Evolutionary conservation across 1,139 yeast genomes (phyloP), one percentile per base, ranked within the genome.

Genomic region (Saccharomyces hybrid): DNA sequence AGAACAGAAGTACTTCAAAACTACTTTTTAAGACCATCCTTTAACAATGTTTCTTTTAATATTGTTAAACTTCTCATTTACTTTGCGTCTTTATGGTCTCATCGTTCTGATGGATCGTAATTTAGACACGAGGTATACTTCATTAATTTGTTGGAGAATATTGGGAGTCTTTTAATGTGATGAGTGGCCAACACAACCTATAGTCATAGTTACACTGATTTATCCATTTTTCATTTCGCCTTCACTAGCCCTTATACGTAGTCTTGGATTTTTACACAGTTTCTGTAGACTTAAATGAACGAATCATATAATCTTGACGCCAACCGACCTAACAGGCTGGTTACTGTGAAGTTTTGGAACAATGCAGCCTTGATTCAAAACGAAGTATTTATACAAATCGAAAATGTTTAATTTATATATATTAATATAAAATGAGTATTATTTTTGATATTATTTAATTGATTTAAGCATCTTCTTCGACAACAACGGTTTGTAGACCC

Each of bases 401-500:
- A 52, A 50, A 54, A 54, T 50, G 51, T 52, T 49, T 54, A 57
- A 54, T 55, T 50, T 47, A 32, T 28, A 49, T 27, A 48, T 38
- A 49, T 29, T 52, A 54, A 47, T 54, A 52, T 49, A 48, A 53
- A 48, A 63, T 44, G 47, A 49, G 46, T 28, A 47, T 31, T 46
- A 46, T 60, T 62, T 68, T 42, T 34, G 42, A 49, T 52, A 52
- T 44, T 34, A 54, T 57, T 54, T 60, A 54, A 57, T 54, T 56
- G 65, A 72, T 69, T 78, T 79, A 80, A 75, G 81, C 87, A 75
- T 84, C 89, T 69, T 84, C 95, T 77, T 89, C 96, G 76, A 93
- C 93, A 75, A 90, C 97, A 78, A 83, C 87, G 78, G 99, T 93
- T 81, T 90, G 86, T 78, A 93, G 88, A 81, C 98, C 98, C 86